These are phyloP conservation scores for Dichotomopilus funicola DNA, from an alignment of 2,329 filamentous ascomycete genomes.

Conservation along the genomic window DNA sequence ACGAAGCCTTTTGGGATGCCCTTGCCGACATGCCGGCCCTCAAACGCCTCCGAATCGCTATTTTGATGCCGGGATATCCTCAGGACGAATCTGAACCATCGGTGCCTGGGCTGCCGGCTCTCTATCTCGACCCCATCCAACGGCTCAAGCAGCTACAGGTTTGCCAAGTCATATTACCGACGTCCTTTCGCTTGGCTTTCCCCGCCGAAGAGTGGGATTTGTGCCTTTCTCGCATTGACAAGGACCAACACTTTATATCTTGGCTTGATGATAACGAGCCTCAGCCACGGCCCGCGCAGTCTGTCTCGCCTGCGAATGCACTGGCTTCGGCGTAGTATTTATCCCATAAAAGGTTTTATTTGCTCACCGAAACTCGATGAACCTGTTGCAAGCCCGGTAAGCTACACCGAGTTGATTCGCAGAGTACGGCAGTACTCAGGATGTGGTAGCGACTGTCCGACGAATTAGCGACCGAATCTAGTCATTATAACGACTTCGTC, in stretches of 20 bases:
- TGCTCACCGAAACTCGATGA: too few species aligned
- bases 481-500: too few species aligned
- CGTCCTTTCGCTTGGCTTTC: slow-evolving; percentile 3
- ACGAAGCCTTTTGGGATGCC: slow-evolving; percentile 17
- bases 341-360: too few species aligned
- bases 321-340: background rate
- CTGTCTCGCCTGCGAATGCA: background rate
- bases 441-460: too few species aligned
- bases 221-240: background rate
- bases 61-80: slow-evolving; percentile 9
- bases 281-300: background rate
- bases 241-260: slow-evolving; percentile 1
- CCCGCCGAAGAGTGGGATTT: background rate
- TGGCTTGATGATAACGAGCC: slow-evolving; percentile 6
- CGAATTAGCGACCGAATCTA: too few species aligned
- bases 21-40: slow-evolving; percentile 16
- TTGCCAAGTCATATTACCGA: slow-evolving; percentile 11
- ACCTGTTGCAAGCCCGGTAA: too few species aligned
- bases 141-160: slow-evolving; percentile 10
- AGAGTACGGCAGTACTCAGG: too few species aligned
- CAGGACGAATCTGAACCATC: background rate
- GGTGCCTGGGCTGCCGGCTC: slow-evolving; percentile 3
- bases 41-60: slow-evolving; percentile 10
- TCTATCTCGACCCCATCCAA: slow-evolving; percentile 12
- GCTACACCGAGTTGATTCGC: too few species aligned